Conservation (phyloP, 1,139 yeast genomes). For the Hansenula anomala region DNA sequence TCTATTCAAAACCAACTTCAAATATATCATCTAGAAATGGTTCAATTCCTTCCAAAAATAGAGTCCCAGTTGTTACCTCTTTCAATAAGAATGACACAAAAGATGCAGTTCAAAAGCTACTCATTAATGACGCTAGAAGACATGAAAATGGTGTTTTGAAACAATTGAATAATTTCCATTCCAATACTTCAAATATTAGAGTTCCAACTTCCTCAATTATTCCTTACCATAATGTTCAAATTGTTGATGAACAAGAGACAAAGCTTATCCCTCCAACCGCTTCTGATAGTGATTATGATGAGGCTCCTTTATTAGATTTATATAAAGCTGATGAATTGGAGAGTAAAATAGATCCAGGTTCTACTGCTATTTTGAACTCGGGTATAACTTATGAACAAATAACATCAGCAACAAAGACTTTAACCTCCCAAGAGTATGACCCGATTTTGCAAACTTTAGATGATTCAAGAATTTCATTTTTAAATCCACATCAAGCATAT, state of each 20-base stretch:
- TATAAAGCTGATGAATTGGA: not conserved
- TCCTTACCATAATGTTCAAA: not conserved
- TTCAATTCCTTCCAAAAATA: too few species aligned
- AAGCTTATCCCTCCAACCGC: too few species aligned
- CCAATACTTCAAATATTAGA: too few species aligned
- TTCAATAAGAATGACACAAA: too few species aligned
- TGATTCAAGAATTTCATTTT: constrained; percentile 9
- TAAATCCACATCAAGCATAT: constrained; percentile 12
- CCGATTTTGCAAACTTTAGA: too few species aligned
- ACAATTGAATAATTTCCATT: not conserved
- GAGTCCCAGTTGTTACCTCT: not conserved
- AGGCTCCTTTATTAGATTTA: not conserved
- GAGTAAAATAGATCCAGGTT: not conserved
- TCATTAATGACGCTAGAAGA: not conserved
- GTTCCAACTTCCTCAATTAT: not conserved
- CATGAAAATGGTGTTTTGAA: not conserved
- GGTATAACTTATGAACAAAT: too few species aligned
- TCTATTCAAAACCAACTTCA: not conserved
- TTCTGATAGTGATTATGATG: too few species aligned
- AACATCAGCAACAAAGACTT: too few species aligned
- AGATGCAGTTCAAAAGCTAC: not conserved
- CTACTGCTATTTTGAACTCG: not conserved
- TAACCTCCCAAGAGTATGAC: too few species aligned
- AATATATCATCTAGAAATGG: not conserved
- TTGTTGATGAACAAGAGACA: not conserved